Conservation (phyloP, 2,329 filamentous ascomycete species). For the Emericellopsis atlantica region DNA sequence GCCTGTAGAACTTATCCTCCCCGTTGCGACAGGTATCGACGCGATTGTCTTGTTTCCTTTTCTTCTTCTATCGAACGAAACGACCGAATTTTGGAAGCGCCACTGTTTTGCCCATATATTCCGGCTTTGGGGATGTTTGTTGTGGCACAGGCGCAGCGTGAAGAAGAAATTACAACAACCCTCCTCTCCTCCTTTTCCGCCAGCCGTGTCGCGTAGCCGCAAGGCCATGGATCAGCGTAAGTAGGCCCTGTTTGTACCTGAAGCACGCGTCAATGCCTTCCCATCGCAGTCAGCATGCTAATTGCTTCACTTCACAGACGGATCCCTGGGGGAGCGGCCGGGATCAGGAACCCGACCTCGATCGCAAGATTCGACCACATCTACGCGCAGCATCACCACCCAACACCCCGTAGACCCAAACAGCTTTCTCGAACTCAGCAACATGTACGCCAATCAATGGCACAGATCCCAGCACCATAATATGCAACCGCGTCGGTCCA, state of each 20-base stretch:
- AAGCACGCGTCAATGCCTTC: background rate
- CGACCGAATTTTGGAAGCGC: no score
- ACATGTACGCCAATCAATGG: slow-evolving; percentile 21
- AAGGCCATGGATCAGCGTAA: no score
- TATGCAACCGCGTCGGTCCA: background rate
- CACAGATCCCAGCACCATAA: background rate
- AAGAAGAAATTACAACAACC: background rate
- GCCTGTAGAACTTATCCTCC: no score
- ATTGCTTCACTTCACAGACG: background rate
- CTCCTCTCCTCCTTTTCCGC: no score
- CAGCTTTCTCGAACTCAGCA: slow-evolving; percentile 26
- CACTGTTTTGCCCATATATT: no score
- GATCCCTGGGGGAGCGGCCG: background rate
- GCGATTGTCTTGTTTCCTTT: background rate
- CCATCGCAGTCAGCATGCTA: background rate
- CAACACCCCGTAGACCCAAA: slow-evolving; percentile 38
- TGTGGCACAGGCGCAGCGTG: slow-evolving; percentile 8
- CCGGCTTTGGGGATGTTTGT: slow-evolving; percentile 22
- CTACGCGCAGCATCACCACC: slow-evolving; percentile 39
- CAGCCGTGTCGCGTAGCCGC: no score
- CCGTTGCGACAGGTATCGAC: no score
- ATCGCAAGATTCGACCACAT: slow-evolving; percentile 43
- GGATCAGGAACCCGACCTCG: slow-evolving; percentile 31
- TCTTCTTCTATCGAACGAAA: no score
- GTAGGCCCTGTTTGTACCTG: no score